Conservation (phyloP, 2,329 filamentous ascomycete genomes). For the Penicillium sp. region DNA sequence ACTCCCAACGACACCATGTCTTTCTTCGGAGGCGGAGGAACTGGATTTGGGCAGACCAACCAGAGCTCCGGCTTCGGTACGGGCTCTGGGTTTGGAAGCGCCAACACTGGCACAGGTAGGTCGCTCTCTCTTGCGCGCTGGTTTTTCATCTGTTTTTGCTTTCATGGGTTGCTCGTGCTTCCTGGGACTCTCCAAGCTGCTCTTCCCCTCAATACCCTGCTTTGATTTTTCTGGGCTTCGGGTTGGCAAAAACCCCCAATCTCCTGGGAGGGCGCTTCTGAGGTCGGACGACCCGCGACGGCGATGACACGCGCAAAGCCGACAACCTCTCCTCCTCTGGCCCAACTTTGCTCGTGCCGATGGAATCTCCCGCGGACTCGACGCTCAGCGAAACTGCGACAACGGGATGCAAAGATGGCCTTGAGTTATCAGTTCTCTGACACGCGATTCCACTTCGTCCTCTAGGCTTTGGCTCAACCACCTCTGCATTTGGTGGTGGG, state of each 20-base stretch:
- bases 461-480: conserved; percentile 46
- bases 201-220: conserved; percentile 8
- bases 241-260: conserved; percentile 14
- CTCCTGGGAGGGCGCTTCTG: conserved; percentile 28
- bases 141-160: conserved; percentile 9
- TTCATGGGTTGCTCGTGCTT: conserved; percentile 4
- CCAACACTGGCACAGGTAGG: conserved; percentile 43
- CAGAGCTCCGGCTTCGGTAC: conserved; percentile 46
- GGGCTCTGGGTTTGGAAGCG: conserved; percentile 39
- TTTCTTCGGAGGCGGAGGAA: conserved; percentile 58
- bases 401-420: conserved; percentile 31
- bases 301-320: conserved; percentile 26
- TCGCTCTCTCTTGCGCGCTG: conserved; percentile 19
- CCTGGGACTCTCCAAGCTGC: not conserved
- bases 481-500: conserved; percentile 41
- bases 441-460: conserved; percentile 37
- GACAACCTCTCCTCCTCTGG: conserved; percentile 13
- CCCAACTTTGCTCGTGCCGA: conserved; percentile 17
- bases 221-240: conserved; percentile 15
- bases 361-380: conserved; percentile 25
- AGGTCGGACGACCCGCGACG: conserved; percentile 31
- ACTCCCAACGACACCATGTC: conserved; percentile 38
- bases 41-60: conserved; percentile 56
- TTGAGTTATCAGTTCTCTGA: conserved; percentile 41
- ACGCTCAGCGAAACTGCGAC: conserved; percentile 32